A percentile compares a stretch with the other conserved stretches of the same genome.
phyloP scores from a whole-genome alignment of 139 green algal genomes.

The Chlamydomonas sphaeroides region DNA sequence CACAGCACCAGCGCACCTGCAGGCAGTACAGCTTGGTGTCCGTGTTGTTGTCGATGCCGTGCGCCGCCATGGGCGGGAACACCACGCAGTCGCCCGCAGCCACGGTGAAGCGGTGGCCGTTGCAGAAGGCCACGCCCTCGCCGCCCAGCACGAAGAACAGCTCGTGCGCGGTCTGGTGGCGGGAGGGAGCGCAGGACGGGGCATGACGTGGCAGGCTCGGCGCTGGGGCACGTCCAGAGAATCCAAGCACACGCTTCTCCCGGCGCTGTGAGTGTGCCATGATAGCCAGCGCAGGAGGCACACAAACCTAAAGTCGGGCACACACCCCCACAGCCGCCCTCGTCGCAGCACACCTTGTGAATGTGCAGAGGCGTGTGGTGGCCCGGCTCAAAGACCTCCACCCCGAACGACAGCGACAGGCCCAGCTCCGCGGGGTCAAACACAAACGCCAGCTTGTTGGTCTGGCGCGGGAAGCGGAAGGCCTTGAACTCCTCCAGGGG shows the following conservation, averaged over 20 bases:
- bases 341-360: too few species aligned
- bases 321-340: too few species aligned
- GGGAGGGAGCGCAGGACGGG: too few species aligned
- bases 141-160: slow-evolving; percentile 89
- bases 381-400: slow-evolving; percentile 81
- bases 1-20: too few species aligned
- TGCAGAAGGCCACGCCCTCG: slow-evolving; percentile 68
- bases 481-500: slow-evolving; percentile 67
- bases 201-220: too few species aligned
- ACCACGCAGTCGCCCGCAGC: slow-evolving; percentile 76
- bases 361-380: slow-evolving; percentile 80
- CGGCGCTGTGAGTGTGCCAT: too few species aligned
- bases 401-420: slow-evolving; percentile 76
- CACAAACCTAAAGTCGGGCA: too few species aligned
- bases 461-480: slow-evolving; percentile 83
- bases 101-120: slow-evolving; percentile 62
- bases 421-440: slow-evolving; percentile 67
- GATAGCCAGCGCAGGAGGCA: too few species aligned
- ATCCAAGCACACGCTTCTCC: too few species aligned
- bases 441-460: slow-evolving; percentile 79
- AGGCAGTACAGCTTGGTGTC: slow-evolving; percentile 69
- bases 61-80: slow-evolving; percentile 74
- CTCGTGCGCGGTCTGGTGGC: slow-evolving; percentile 69
- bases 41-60: slow-evolving; percentile 80
- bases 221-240: too few species aligned